Percentiles rank a stretch among this genome's conserved stretches.
phyloP scores from a whole-genome alignment of 108 stramenopile species.

The Cylindrotheca closterium region DNA sequence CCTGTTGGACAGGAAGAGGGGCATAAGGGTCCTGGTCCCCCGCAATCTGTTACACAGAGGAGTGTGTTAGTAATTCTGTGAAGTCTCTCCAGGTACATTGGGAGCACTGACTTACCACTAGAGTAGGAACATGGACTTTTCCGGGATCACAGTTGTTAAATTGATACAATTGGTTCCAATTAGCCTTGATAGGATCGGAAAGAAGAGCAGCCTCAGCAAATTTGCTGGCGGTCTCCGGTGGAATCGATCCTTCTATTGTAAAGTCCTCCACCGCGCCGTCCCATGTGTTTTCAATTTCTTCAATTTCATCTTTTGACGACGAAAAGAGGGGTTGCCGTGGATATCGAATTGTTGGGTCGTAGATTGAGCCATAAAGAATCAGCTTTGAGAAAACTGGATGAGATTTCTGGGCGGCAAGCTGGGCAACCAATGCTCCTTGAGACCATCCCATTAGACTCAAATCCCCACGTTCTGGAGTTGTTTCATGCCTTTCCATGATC shows the following conservation, averaged over 20 bases:
- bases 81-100: too few relatives aligned
- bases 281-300: constrained; percentile 52
- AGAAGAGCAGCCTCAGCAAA: constrained; percentile 81
- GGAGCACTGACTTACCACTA: constrained; percentile 49
- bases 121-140: constrained; percentile 70
- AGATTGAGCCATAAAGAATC: constrained; percentile 84
- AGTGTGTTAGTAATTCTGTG: too few relatives aligned
- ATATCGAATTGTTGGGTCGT: constrained; percentile 74
- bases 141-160: constrained; percentile 88
- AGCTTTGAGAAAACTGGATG: constrained; percentile 53
- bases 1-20: constrained; percentile 61
- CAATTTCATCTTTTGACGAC: constrained; percentile 20
- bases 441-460: constrained; percentile 78
- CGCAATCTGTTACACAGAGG: constrained; percentile 20
- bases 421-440: constrained; percentile 86
- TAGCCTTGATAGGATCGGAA: constrained; percentile 80
- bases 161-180: constrained; percentile 81
- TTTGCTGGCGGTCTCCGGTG: constrained; percentile 51
- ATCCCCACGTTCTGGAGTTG: constrained; percentile 2
- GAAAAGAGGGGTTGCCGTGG: constrained; percentile 67
- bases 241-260: constrained; percentile 76
- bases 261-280: constrained; percentile 87
- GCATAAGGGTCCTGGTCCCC: constrained; percentile 86
- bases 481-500: constrained; percentile 53
- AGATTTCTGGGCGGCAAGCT: constrained; percentile 69